Evolutionary conservation across 1,284 basidiomycete genomes (phyloP).

Genomic region (Microbotryomycetes sp.): DNA sequence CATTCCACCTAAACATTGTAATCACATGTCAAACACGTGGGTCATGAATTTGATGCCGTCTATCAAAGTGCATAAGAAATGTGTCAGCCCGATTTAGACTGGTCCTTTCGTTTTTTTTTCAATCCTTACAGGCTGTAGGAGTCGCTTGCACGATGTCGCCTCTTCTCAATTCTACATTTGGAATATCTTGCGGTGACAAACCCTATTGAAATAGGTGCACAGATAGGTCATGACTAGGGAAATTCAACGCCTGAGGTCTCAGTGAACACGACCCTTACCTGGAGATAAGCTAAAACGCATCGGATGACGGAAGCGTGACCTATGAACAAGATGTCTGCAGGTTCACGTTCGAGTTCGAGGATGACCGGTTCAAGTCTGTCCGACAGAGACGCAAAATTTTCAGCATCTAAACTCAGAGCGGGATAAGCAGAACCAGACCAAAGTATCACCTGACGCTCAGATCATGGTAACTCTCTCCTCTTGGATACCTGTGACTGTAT

Average conservation of each 20-base stretch:
- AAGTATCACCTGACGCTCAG: conserved; percentile 52
- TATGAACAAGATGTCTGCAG: conserved; percentile 56
- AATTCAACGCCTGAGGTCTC: background rate
- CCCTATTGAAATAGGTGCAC: conserved; percentile 53
- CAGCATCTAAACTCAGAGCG: conserved; percentile 49
- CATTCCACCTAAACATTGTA: too few species aligned
- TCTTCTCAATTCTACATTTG: conserved; percentile 73
- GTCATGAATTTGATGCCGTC: conserved; percentile 30
- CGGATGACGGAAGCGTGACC: conserved; percentile 95
- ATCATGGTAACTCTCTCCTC: conserved; percentile 92
- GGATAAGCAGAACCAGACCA: background rate
- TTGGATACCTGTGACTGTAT: conserved; percentile 76
- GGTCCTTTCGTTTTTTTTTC: too few species aligned
- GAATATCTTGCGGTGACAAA: conserved; percentile 90
- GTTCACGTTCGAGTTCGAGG: conserved; percentile 72
- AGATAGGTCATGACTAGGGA: background rate
- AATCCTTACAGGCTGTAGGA: conserved; percentile 30
- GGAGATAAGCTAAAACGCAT: conserved; percentile 57
- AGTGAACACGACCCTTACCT: conserved; percentile 4
- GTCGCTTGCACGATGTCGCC: conserved; percentile 38
- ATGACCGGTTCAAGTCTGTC: conserved; percentile 64
- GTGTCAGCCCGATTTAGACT: background rate
- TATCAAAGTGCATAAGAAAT: background rate
- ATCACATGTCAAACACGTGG: conserved; percentile 20
- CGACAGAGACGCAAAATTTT: too few species aligned